phyloP scores from a whole-genome alignment of 495 filamentous ascomycete species.

The Baudoinia panamericana region DNA sequence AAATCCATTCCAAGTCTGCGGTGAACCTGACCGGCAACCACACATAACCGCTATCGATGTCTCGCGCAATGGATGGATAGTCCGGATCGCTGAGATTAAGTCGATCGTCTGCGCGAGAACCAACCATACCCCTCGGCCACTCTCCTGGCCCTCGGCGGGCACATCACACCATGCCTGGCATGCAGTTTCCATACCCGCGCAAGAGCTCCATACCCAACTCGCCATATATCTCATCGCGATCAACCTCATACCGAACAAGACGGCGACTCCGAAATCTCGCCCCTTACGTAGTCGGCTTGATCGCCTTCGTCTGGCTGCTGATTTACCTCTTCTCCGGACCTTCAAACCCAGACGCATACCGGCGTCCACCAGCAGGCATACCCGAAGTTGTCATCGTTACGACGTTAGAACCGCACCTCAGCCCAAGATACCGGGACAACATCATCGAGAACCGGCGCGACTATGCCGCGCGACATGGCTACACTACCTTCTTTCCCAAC shows the following conservation, averaged over 20 bases:
- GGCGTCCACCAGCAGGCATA: conserved; percentile 44
- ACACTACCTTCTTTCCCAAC: conserved; percentile 70
- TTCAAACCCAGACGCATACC: background rate
- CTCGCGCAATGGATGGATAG: too few species aligned
- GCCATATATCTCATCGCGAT: conserved; percentile 5
- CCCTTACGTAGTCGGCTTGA: conserved; percentile 10
- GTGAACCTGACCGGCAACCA: too few species aligned
- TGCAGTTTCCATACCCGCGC: conserved; percentile 22
- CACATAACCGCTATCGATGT: too few species aligned
- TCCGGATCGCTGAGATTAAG: too few species aligned
- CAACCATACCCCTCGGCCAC: too few species aligned
- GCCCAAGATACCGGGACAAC: conserved; percentile 49
- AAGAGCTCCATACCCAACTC: conserved; percentile 13
- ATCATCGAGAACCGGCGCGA: conserved; percentile 70
- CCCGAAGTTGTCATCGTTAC: conserved; percentile 81
- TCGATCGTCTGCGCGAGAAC: too few species aligned
- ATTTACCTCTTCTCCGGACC: conserved; percentile 1
- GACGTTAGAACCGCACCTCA: conserved; percentile 52
- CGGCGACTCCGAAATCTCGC: conserved; percentile 7
- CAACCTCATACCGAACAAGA: conserved; percentile 5
- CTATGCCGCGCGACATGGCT: conserved; percentile 83
- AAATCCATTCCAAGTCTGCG: too few species aligned
- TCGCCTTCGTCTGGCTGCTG: conserved; percentile 6
- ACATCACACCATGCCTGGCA: conserved; percentile 3
- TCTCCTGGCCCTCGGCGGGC: too few species aligned